These are phyloP conservation scores for Mycosphaerella sp. DNA, from an alignment of 2,329 filamentous ascomycete genomes.

Conservation along the genomic window DNA sequence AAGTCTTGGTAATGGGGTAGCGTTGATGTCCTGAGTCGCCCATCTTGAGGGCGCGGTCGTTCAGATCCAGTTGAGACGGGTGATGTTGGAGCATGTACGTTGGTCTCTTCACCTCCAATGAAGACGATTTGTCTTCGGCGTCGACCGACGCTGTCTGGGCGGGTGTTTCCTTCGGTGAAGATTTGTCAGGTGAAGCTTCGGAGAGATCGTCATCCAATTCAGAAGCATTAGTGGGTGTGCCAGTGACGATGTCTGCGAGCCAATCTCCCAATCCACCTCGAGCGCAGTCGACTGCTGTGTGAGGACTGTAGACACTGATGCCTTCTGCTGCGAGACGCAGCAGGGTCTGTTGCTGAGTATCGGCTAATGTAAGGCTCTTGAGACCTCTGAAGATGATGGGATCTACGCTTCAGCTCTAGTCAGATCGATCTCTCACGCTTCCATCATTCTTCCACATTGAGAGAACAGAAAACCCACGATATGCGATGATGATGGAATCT, in stretches of 20 bases:
- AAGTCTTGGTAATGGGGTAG: constrained; percentile 48
- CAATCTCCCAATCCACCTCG: constrained; percentile 84
- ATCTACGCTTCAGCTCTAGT: constrained; percentile 50
- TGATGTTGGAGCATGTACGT: constrained; percentile 43
- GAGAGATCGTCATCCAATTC: constrained; percentile 12
- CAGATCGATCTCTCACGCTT: constrained; percentile 14
- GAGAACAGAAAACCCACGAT: constrained; percentile 56
- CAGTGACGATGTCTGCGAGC: constrained; percentile 79
- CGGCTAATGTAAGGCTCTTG: constrained; percentile 76
- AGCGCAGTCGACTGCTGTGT: constrained; percentile 88
- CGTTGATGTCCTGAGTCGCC: constrained; percentile 45
- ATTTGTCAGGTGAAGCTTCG: constrained; percentile 12
- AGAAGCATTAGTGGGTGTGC: constrained; percentile 37
- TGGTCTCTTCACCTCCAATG: constrained; percentile 32
- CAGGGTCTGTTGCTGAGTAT: constrained; percentile 81
- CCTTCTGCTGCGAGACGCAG: constrained; percentile 75
- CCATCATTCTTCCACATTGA: not conserved
- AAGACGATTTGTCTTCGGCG: constrained; percentile 34
- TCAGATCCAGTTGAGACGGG: constrained; percentile 40
- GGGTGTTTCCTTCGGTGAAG: constrained; percentile 11
- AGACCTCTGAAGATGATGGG: constrained; percentile 93
- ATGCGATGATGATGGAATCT: constrained; percentile 76
- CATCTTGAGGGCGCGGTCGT: constrained; percentile 33
- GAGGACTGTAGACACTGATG: constrained; percentile 87
- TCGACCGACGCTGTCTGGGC: constrained; percentile 8